phyloP scores from a whole-genome alignment of 1,139 yeast genomes.

The Candida tunisiensis region DNA sequence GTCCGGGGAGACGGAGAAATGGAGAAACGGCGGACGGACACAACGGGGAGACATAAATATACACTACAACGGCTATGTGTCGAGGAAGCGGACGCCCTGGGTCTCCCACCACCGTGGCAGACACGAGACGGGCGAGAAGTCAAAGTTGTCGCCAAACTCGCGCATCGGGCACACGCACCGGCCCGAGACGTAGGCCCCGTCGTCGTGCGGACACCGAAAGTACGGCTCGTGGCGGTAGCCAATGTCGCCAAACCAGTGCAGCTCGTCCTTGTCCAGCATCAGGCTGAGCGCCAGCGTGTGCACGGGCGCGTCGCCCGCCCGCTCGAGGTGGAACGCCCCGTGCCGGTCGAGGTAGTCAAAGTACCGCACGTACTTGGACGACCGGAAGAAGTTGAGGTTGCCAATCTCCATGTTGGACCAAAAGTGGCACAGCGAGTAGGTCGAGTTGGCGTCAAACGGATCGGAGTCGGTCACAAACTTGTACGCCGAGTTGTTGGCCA shows the following conservation, averaged over 20 bases:
- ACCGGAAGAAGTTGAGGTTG: constrained; percentile 60
- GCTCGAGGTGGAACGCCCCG: constrained; percentile 72
- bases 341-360: constrained; percentile 51
- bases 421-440: constrained; percentile 83
- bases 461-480: constrained; percentile 50
- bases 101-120: constrained; percentile 86
- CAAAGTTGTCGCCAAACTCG: constrained; percentile 31
- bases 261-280: constrained; percentile 45
- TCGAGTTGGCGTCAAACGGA: constrained; percentile 19
- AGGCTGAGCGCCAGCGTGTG: constrained; percentile 65
- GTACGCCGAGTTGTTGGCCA: constrained; percentile 53
- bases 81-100: too few species aligned
- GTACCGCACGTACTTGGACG: constrained; percentile 48
- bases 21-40: too few species aligned
- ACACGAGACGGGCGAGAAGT: constrained; percentile 51
- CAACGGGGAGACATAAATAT: too few species aligned
- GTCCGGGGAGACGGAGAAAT: too few species aligned
- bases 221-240: constrained; percentile 81
- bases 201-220: constrained; percentile 55
- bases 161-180: constrained; percentile 52
- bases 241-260: constrained; percentile 82
- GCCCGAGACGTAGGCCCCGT: constrained; percentile 29
- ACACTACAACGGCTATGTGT: too few species aligned
- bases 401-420: constrained; percentile 95
- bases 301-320: constrained; percentile 99